These are phyloP conservation scores for Conoideocrella luteorostrata DNA, from an alignment of 2,329 filamentous ascomycete genomes.

Conservation along the genomic window DNA sequence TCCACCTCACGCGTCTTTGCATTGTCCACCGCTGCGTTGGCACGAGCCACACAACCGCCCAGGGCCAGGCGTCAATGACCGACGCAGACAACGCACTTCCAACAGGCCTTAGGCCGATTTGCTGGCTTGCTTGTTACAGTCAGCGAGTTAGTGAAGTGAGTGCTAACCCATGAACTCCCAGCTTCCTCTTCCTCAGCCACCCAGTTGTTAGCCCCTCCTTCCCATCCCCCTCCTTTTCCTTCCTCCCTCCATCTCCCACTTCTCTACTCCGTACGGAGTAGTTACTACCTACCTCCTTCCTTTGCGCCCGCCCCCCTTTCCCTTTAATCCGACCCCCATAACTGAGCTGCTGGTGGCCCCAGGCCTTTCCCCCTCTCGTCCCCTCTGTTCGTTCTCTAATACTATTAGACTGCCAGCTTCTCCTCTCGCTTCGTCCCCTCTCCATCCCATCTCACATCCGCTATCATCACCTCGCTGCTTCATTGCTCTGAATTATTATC, in stretches of 20 bases:
- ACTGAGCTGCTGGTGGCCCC: conserved; percentile 7
- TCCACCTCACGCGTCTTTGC: conserved; percentile 7
- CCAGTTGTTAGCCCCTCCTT: conserved; percentile 17
- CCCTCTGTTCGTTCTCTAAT: conserved; percentile 11
- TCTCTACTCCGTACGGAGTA: conserved; percentile 9
- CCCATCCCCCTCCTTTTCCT: conserved; percentile 14
- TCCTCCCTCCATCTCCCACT: conserved; percentile 4
- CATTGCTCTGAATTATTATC: conserved; percentile 12
- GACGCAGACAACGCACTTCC: conserved; percentile 4
- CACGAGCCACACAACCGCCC: conserved; percentile 18
- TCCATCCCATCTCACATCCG: conserved; percentile 14
- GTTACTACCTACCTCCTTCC: conserved; percentile 17
- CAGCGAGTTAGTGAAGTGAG: neutral
- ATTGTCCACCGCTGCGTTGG: conserved; percentile 17
- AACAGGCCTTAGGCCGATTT: neutral
- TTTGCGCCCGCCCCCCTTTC: conserved; percentile 14
- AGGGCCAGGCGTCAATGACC: conserved; percentile 13
- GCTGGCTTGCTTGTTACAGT: neutral
- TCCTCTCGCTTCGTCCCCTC: conserved; percentile 17
- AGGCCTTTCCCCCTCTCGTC: conserved; percentile 6
- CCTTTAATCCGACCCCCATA: conserved; percentile 14
- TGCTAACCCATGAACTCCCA: conserved; percentile 12
- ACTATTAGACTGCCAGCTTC: conserved; percentile 12
- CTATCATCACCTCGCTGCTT: conserved; percentile 17
- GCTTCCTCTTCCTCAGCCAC: conserved; percentile 24